These are phyloP conservation scores for Bruguiera hainesii DNA, from an alignment of 441 rosid species.

Conservation along the genomic window DNA sequence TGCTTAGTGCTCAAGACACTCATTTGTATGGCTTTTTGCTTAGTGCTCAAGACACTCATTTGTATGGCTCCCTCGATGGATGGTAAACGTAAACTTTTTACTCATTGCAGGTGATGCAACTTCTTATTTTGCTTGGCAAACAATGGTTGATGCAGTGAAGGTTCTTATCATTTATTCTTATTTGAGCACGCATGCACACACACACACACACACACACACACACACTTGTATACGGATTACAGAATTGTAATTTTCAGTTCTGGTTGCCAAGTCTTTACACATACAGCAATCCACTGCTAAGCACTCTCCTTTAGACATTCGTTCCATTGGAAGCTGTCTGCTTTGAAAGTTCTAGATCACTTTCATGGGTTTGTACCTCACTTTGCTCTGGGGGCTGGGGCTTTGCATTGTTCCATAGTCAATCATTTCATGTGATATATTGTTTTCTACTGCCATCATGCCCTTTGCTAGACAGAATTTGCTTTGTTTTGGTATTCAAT, in stretches of 20 bases:
- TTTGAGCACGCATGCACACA: not conserved
- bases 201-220: not conserved
- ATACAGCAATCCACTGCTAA: not conserved
- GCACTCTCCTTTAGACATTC: not conserved
- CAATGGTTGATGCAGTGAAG: constrained; percentile 64
- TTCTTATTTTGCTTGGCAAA: constrained; percentile 46
- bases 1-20: constrained; percentile 4
- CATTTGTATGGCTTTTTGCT: not conserved
- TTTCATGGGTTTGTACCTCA: not conserved
- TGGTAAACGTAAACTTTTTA: constrained; percentile 12
- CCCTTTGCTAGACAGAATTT: constrained; percentile 8
- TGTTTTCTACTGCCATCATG: not conserved
- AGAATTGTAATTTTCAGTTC: not conserved
- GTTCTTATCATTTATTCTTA: constrained; percentile 27
- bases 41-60: constrained; percentile 1
- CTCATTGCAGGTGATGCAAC: constrained; percentile 32
- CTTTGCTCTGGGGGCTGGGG: not conserved
- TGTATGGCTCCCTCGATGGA: not conserved
- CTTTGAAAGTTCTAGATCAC: not conserved
- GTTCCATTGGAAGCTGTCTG: not conserved
- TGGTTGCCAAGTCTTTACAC: not conserved
- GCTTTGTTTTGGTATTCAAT: too few species aligned
- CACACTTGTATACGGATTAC: too few species aligned
- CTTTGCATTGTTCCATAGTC: not conserved
- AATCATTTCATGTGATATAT: constrained; percentile 7